Base-by-base conservation (phyloP, 257 asterid species). In the Jasminum sambac region DNA sequence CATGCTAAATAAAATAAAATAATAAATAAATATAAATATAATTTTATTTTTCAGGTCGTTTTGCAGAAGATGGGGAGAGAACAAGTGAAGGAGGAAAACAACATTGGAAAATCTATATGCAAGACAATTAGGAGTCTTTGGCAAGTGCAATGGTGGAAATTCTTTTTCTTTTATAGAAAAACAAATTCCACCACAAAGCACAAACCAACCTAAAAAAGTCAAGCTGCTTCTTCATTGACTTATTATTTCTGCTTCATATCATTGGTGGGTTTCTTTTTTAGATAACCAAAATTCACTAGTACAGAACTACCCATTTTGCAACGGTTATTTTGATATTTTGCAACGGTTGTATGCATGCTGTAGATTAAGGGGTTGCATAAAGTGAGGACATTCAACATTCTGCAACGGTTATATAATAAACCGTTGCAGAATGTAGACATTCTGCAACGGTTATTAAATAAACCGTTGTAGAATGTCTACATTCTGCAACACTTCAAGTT, bases 121-220 rank as follows among this genome's bases (percentile, higher is more conserved):
- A 64, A 69, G 40, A 62, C 66, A 71, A 58, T 87, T 36, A 37
- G 72, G 23, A 77, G 73, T 38, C 59, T 85, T 36, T 83, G 85
- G 88, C 74, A 68, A 70, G 17, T 62, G 42, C 68, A 75, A 37
- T 87, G 89, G 89, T 81, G 85, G 89, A 87, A 79, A 71, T 46
- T 77, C 16, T 52, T 79, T 66, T 68, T 58, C 60, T 77, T 83
- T 16, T 71, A 9, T 40, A 74, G 62, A 72, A 78, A 70, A 37
- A 77, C 66, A 70, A 69, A 37, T 69, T 65, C 38, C 72, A 26
- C 19, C 8, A 40, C 52, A 44, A 84, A 80, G 64, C 43, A 65
- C 44, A 83, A 78, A 25, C 50, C 43, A 50, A 79, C 14, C 37
- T 74, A 26, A 52, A 58, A 26, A 52, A 58, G 26, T 23, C 21